phyloP scores from a whole-genome alignment of 208 protist genomes.

The Acanthamoeba lenticulata region DNA sequence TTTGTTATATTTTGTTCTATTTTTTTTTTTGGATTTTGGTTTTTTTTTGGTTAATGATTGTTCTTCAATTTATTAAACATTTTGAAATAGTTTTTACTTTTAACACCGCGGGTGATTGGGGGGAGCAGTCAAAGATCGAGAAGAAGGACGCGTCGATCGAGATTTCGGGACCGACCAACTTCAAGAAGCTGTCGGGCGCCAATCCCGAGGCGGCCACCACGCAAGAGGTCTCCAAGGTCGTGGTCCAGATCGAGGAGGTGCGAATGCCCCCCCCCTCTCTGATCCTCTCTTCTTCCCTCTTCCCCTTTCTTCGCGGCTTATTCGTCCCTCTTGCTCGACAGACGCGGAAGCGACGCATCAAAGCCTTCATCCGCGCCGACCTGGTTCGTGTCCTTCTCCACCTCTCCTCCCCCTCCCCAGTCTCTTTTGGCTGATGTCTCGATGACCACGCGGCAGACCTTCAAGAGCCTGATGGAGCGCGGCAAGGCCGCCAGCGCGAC shows the following conservation, averaged over 20 bases:
- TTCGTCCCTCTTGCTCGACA: neutral
- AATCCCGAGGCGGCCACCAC: neutral
- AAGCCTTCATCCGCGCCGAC: slow-evolving; percentile 45
- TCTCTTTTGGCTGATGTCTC: neutral
- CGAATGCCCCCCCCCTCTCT: neutral
- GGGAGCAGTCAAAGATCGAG: neutral
- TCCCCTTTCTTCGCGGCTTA: neutral
- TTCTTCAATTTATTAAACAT: too few relatives aligned
- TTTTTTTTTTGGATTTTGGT: too few relatives aligned
- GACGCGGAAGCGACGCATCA: slow-evolving; percentile 49
- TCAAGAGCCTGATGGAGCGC: slow-evolving; percentile 56
- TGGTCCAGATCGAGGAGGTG: slow-evolving; percentile 50
- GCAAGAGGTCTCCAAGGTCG: slow-evolving; percentile 56
- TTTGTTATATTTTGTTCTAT: too few relatives aligned
- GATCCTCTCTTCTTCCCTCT: neutral
- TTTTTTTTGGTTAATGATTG: too few relatives aligned
- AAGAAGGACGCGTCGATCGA: neutral
- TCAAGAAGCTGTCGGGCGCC: neutral
- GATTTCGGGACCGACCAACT: slow-evolving; percentile 10
- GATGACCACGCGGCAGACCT: neutral
- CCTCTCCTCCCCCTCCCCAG: neutral
- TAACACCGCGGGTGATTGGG: neutral
- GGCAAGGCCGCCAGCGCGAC: neutral
- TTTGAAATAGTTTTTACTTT: too few relatives aligned
- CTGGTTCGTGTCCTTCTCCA: neutral